These are phyloP conservation scores for Penicillium sumatraense DNA, from an alignment of 2,329 filamentous ascomycete species.

Conservation along the genomic window DNA sequence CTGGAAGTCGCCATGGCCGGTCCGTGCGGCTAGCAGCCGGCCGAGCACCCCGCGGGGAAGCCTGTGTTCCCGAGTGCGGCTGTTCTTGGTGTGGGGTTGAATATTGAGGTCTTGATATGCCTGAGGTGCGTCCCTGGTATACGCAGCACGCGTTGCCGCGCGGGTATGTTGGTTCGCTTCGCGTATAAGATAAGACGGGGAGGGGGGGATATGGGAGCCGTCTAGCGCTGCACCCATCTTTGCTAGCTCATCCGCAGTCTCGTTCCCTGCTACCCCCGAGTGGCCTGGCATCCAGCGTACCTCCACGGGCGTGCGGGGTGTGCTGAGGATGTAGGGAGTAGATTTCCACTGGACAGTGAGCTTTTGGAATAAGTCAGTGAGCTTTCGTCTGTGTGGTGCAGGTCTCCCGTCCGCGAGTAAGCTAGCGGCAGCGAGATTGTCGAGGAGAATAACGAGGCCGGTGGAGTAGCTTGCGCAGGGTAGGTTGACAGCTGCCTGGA, in stretches of 20 bases:
- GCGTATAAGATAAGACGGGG: background rate
- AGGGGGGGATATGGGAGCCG: background rate
- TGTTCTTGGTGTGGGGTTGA: background rate
- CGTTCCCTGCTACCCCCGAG: background rate
- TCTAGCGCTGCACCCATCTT: constrained; percentile 1
- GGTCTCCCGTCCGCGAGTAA: constrained; percentile 1
- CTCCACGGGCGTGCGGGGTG: background rate
- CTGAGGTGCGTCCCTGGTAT: constrained; percentile 2
- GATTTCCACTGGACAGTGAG: constrained; percentile 1
- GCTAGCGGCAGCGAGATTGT: constrained; percentile 1
- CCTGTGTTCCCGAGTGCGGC: constrained; percentile 1
- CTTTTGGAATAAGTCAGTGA: background rate
- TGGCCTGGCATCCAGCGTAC: background rate
- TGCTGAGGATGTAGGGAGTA: background rate
- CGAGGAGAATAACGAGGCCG: background rate
- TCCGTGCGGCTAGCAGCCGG: constrained; percentile 1
- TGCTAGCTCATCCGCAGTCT: constrained; percentile 1
- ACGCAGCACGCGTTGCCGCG: background rate
- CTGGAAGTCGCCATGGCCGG: constrained; percentile 18
- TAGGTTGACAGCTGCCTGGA: constrained; percentile 1
- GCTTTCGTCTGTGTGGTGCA: background rate
- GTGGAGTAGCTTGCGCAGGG: background rate
- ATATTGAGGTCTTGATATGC: constrained; percentile 1
- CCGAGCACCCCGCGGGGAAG: constrained; percentile 2
- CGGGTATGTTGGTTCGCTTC: background rate